Evolutionary conservation across 1,284 basidiomycete genomes (phyloP), one percentile per base, ranked within the genome.

Genomic region (Melampsora occidentalis): DNA sequence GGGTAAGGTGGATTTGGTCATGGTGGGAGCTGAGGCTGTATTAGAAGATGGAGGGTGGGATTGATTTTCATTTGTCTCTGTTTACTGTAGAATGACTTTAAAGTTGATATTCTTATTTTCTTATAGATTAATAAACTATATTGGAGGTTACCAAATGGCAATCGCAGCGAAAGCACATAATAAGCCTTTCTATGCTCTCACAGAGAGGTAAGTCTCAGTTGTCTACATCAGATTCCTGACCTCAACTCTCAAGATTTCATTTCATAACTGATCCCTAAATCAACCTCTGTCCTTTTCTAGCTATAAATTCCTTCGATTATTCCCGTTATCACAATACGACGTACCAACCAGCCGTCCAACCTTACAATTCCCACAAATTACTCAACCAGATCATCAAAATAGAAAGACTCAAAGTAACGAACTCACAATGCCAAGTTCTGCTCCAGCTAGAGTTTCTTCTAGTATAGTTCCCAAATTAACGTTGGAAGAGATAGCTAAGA

Each of bases 11-110:
- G 94, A 99, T 83, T 90, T 97, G 81, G 92, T 96, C 64, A 88
- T 99, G 57, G 93, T 98, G 31, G 96, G 96, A 10, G 94, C 94
- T 31, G 96, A 99, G 85, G 96, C 95, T 6, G 95, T 99, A 18
- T 94, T 96, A 2, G 95, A 98, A 84, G 93, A 91, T 79, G 95
- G 83, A 18, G 83, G 83, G 20, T 79, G 82, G 28, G 71, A 82
- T 31, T 33, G 63, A 16, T 33, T 31, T 16, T n/a, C 14, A 25
- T 25, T 28, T 20, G 14, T 42, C 28, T 61, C 2, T n/a, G 22
- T 22, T 14, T n/a, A 31, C 4, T 33, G 25, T 10, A 20, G 70
- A 61, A 78, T 70, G 22, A 46, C 46, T 28, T 53, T 78, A 48
- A 46, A 18, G 16, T 78, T n/a, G 49, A 10, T 39, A 42, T 39